Base-by-base conservation (phyloP, 306 rosid genomes). In the Citrullus colocynthis region DNA sequence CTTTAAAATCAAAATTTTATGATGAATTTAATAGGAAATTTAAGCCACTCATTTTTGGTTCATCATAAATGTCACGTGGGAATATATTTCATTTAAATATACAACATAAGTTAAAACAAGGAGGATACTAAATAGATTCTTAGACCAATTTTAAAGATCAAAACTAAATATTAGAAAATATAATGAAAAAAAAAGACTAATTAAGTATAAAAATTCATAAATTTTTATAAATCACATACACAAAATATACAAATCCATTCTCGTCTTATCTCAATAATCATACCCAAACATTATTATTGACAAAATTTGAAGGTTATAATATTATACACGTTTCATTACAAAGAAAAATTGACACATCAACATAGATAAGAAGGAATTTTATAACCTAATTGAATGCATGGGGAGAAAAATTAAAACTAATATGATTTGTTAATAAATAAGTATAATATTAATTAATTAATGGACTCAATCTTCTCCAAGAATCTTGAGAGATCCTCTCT, bases 401-500 rank as follows among this genome's bases (percentile, higher is more conserved):
- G 11, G 42, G 42, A 34, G 34, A n/a, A 37, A 13, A 14, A 70
- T 70, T 28, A 9, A 49, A 49, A 48, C n/a, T 14, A 51, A 4
- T 3, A 16, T 15, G 6, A 1, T 42, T 73, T 73, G 17, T 51
- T 16, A 51, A 49, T 48, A 51, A 73, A 48, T 15, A 48, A 45
- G 20, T 71, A 20, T 48, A 71, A 21, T 48, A 51, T 52, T 51
- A 51, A 48, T 70, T 49, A 48, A 67, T 70, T 28, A 74, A 61
- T 6, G 9, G 41, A 17, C 55, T 39, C 39, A 54, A 56, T 39
- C 75, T 69, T 79, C 71, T 64, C 75, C 73, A 74, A 81, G 86
- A 86, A 83, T 83, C 86, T 82, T 82, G 61, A 71, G 85, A 61
- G 85, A 88, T 86, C 77, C 83, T 85, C 77, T 61, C 12, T 18